Evolutionary conservation across 495 filamentous ascomycete species (phyloP).

Genomic region (Neurospora sp.): DNA sequence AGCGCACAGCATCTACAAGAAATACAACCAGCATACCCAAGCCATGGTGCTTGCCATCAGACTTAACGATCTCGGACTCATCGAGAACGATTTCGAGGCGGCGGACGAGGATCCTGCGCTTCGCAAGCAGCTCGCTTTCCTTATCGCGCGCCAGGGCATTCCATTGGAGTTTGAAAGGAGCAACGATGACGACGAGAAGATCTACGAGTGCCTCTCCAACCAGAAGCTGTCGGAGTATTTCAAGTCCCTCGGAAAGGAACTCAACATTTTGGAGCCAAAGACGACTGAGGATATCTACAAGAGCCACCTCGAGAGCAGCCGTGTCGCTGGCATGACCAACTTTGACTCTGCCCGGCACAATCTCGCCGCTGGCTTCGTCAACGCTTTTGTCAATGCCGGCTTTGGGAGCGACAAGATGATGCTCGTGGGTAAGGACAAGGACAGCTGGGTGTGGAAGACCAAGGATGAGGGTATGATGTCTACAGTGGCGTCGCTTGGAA

Average conservation of each 20-base stretch:
- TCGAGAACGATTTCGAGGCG: slow-evolving; percentile 65
- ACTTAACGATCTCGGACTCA: slow-evolving; percentile 75
- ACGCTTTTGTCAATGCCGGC: slow-evolving; percentile 90
- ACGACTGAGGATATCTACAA: slow-evolving; percentile 99
- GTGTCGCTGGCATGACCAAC: slow-evolving; percentile 84
- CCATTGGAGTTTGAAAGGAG: slow-evolving; percentile 54
- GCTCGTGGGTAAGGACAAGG: slow-evolving; percentile 72
- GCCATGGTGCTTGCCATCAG: slow-evolving; percentile 91
- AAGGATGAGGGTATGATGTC: slow-evolving; percentile 98
- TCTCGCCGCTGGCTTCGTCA: slow-evolving; percentile 90
- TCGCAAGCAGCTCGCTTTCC: slow-evolving; percentile 90
- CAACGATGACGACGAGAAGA: slow-evolving; percentile 48
- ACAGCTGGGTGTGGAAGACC: slow-evolving; percentile 96
- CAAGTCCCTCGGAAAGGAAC: slow-evolving; percentile 84
- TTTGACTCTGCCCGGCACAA: slow-evolving; percentile 94
- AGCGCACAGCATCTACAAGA: slow-evolving; percentile 84
- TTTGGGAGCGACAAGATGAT: slow-evolving; percentile 97
- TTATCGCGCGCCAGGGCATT: slow-evolving; percentile 85
- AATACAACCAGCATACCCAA: slow-evolving; percentile 83
- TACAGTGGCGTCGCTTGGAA: slow-evolving; percentile 84
- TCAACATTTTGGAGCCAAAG: slow-evolving; percentile 94
- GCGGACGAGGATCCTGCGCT: slow-evolving; percentile 64
- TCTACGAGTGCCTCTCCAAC: slow-evolving; percentile 78
- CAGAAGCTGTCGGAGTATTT: slow-evolving; percentile 82
- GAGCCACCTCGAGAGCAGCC: slow-evolving; percentile 90